These are phyloP conservation scores for Trichosporon coremiiforme DNA, from an alignment of 1,284 basidiomycete genomes.

Conservation along the genomic window DNA sequence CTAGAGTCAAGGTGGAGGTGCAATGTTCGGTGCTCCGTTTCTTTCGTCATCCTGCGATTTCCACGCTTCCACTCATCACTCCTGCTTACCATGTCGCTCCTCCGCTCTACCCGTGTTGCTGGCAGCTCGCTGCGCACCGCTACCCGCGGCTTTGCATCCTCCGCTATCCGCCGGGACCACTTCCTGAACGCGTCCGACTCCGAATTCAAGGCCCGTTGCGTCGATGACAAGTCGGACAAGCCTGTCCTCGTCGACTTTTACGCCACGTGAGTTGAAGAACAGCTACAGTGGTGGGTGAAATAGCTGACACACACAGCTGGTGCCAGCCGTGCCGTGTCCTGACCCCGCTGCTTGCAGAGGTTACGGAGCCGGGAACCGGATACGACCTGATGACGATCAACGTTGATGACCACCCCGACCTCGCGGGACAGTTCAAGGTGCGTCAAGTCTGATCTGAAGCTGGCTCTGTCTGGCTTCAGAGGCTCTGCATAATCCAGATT, in stretches of 20 bases:
- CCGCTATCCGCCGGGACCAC: slow-evolving; percentile 39
- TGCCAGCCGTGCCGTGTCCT: slow-evolving; percentile 56
- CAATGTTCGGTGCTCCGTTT: slow-evolving; percentile 6
- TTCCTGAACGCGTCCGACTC: slow-evolving; percentile 40
- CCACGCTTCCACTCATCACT: not conserved
- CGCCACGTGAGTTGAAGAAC: slow-evolving; percentile 43
- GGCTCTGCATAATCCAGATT: too few relatives aligned
- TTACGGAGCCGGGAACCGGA: slow-evolving; percentile 44
- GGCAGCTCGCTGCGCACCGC: not conserved
- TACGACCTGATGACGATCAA: slow-evolving; percentile 54
- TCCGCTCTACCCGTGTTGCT: slow-evolving; percentile 26
- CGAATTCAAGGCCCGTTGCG: slow-evolving; percentile 39
- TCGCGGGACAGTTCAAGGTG: slow-evolving; percentile 54
- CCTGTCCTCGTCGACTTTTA: slow-evolving; percentile 56
- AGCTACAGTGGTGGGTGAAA: not conserved
- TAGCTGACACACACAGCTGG: slow-evolving; percentile 41
- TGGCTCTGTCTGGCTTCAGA: too few relatives aligned
- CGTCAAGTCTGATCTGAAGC: too few relatives aligned
- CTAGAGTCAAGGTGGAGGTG: not conserved
- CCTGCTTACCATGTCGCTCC: slow-evolving; percentile 25
- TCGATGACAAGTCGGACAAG: slow-evolving; percentile 38
- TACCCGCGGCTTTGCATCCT: slow-evolving; percentile 29
- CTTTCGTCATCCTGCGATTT: slow-evolving; percentile 13
- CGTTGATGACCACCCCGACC: slow-evolving; percentile 51
- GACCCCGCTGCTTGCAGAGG: slow-evolving; percentile 49